Evolutionary conservation across 2,329 filamentous ascomycete genomes (phyloP), one percentile per base, ranked within the genome.

Genomic region (Trichoderma aggressivum): DNA sequence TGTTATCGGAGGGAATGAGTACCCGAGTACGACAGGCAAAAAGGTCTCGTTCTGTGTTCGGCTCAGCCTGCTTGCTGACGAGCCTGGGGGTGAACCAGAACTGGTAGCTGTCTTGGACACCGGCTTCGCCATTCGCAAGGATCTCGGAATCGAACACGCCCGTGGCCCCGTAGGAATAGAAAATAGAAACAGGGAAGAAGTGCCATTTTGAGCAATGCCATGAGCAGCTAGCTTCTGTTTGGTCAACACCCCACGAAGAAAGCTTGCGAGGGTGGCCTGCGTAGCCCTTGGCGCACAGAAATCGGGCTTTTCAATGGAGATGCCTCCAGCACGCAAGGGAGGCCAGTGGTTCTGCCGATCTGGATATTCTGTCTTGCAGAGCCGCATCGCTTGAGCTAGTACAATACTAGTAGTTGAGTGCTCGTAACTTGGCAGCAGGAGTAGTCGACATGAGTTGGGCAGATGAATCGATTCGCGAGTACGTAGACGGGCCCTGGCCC

Each of bases 401-500:
- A 16, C 18, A 50, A 43, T 50, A 14, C 14, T n/a, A 59, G 30
- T 34, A 34, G 34, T 14, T n/a, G n/a, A 12, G 24, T n/a, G 11
- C 5, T 34, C 47, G 7, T 55, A 64, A 11, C 43, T 18, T 53
- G 43, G 12, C 43, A 34, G n/a, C 18, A 36, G 24, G 3, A 28
- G 26, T 28, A 28, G 26, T 28, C 36, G 56, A 36, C 34, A 47
- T 69, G 61, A 21, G 39, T 14, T 61, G 36, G 36, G 16, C 16
- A 50, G 65, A 36, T 61, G 28, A 50, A n/a, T 68, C 55, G 63
- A 66, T 66, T 66, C 63, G 63, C 63, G 63, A 66, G 34, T n/a
- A n/a, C n/a, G n/a, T 5, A 12, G 50, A 43, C 34, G 34, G 34
- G 10, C 34, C 50, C 53, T 24, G 50, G 34, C 32, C 32, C 18